These are phyloP conservation scores for Leucosporidium yakuticum DNA, from an alignment of 768 basidiomycete genomes.

Conservation along the genomic window DNA sequence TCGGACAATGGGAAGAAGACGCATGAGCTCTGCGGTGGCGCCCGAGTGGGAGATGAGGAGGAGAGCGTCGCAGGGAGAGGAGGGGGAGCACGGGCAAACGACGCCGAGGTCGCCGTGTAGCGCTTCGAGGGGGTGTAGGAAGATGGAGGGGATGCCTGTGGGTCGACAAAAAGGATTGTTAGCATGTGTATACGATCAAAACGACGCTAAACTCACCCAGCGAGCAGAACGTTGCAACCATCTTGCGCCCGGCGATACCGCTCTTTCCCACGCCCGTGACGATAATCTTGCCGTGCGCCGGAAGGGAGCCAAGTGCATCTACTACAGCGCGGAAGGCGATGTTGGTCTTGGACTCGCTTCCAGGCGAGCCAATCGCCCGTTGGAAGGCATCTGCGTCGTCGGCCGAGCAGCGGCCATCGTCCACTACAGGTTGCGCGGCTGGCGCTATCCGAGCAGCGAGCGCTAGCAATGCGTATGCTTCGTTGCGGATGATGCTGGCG, in stretches of 20 bases:
- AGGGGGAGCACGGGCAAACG: constrained; percentile 31
- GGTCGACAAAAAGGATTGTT: neutral
- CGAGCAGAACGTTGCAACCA: constrained; percentile 38
- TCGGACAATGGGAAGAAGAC: constrained; percentile 34
- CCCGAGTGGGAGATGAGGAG: constrained; percentile 39
- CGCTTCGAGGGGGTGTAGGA: constrained; percentile 39
- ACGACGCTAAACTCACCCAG: constrained; percentile 26
- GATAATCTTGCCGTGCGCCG: constrained; percentile 17
- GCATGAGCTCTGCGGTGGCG: constrained; percentile 38
- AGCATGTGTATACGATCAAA: neutral
- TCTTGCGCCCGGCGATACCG: constrained; percentile 36
- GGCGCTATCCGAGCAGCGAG: constrained; percentile 36
- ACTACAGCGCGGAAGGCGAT: constrained; percentile 6
- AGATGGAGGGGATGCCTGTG: constrained; percentile 35
- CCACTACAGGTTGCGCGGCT: constrained; percentile 19
- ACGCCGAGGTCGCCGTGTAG: constrained; percentile 40
- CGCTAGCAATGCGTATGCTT: constrained; percentile 38
- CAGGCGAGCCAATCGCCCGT: neutral
- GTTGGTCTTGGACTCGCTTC: neutral
- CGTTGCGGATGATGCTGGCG: constrained; percentile 31
- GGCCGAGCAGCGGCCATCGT: constrained; percentile 14
- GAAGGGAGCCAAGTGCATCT: neutral
- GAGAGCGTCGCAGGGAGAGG: constrained; percentile 32
- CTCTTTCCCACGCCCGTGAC: constrained; percentile 39
- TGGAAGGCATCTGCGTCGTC: constrained; percentile 7